Evolutionary conservation across 768 basidiomycete species (phyloP), one percentile per base, ranked within the genome.

Genomic region (Mrakia gelida): DNA sequence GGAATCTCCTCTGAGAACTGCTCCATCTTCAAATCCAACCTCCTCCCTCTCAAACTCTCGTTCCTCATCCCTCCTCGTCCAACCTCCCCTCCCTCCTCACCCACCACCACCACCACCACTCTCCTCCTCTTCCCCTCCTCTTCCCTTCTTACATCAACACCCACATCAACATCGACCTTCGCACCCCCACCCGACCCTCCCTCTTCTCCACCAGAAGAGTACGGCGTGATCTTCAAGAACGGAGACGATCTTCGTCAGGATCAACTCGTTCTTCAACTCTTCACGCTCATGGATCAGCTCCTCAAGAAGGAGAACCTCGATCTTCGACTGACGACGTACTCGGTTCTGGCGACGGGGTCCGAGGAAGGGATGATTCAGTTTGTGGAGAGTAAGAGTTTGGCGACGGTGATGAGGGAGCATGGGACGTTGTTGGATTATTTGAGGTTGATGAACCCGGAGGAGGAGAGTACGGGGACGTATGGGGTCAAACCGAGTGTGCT

Each of bases 171-270:
- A 30, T 23, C 45, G 4, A 52, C 70, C 73, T 32, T 30, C 32
- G 23, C 38, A 45, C 54, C 38, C 2, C 63, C 59, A 16, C 45
- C 71, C 41, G 45, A 28, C 18, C 23, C 59, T n/a, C 70, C 59
- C 4, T 2, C 62, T 7, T 1, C 43, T 28, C 5, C 54, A 21
- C 61, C n/a, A 30, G 92, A 92, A 81, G 92, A 95, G 82, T 98
- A 92, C 84, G 92, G 95, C 0, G 89, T 98, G 73, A 98, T 99
- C 79, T 98, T 98, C 88, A 99, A 98, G 85, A 95, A 98, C 81
- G 97, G 97, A 21, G 97, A 98, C 83, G 97, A 99, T 83, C 91
- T 98, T 88, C 91, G 97, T 30, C 97, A 99, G 84, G 97, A 99
- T 83, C 97, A 99, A 84, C 89, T 99, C 54, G 95, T 98, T 38